phyloP scores from a whole-genome alignment of 2,329 filamentous ascomycete species.

The Diplodia corticola region DNA sequence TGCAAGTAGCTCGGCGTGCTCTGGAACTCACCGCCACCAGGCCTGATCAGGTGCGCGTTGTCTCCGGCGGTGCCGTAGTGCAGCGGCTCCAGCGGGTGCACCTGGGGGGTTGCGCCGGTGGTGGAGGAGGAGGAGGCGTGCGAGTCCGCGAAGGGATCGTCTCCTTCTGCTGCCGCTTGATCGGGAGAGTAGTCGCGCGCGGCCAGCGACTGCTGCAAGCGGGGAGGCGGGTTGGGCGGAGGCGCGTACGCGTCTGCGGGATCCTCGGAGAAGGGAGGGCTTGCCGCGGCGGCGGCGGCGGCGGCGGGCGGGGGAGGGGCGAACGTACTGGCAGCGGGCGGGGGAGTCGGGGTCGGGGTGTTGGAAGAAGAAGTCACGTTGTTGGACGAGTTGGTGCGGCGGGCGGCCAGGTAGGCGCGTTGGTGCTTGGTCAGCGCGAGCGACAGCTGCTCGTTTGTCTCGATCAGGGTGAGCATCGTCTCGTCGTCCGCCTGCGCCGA shows the following conservation, averaged over 20 bases:
- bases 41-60: conserved; percentile 20
- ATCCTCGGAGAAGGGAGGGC: neutral
- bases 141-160: conserved; percentile 45
- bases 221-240: neutral
- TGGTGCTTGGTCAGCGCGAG: conserved; percentile 82
- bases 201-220: conserved; percentile 2
- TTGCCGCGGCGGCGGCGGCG: neutral
- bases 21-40: conserved; percentile 28
- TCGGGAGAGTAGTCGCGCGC: neutral
- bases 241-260: neutral
- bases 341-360: conserved; percentile 13
- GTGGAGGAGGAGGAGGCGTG: conserved; percentile 24
- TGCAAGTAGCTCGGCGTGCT: conserved; percentile 46
- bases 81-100: conserved; percentile 9
- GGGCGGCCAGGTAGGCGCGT: conserved; percentile 66
- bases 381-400: conserved; percentile 40
- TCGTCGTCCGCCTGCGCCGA: conserved; percentile 85
- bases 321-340: neutral
- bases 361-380: conserved; percentile 21
- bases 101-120: neutral
- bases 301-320: neutral
- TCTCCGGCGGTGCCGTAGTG: conserved; percentile 14
- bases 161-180: too few species aligned
- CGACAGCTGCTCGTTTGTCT: conserved; percentile 89
- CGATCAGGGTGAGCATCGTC: conserved; percentile 89